These are phyloP conservation scores for Metarhizium guizhouense DNA, from an alignment of 2,329 filamentous ascomycete genomes.

Conservation along the genomic window DNA sequence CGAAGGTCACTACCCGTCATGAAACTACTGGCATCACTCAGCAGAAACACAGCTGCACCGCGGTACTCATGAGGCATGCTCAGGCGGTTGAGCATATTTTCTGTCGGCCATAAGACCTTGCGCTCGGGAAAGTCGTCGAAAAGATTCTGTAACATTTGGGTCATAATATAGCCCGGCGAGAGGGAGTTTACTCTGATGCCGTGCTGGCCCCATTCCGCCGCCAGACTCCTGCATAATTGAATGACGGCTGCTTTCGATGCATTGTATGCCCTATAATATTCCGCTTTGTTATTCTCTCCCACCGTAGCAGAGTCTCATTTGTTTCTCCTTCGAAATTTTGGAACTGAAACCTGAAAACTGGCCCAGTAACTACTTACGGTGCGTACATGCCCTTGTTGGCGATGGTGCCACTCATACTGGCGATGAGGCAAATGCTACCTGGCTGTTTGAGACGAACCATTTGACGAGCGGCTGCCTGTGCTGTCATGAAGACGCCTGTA, in stretches of 20 bases:
- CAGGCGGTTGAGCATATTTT: background rate
- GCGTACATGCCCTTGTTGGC: slow-evolving; percentile 48
- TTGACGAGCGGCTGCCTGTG: slow-evolving; percentile 77
- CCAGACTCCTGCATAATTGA: slow-evolving; percentile 50
- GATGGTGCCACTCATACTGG: slow-evolving; percentile 60
- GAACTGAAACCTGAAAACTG: slow-evolving; percentile 16
- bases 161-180: slow-evolving; percentile 41
- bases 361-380: too few relatives aligned
- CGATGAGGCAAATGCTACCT: slow-evolving; percentile 58
- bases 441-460: slow-evolving; percentile 49
- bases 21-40: background rate
- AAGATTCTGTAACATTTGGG: background rate
- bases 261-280: slow-evolving; percentile 44
- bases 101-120: background rate
- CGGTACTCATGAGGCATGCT: background rate
- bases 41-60: background rate
- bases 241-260: slow-evolving; percentile 53
- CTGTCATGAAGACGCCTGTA: slow-evolving; percentile 78
- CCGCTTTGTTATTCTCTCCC: too few relatives aligned
- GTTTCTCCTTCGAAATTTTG: too few relatives aligned
- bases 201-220: slow-evolving; percentile 52
- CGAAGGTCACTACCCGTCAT: background rate
- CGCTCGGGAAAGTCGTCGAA: background rate
- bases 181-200: slow-evolving; percentile 59
- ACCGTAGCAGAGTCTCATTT: slow-evolving; percentile 27